Percentiles rank a stretch among this genome's conserved stretches.
These are phyloP conservation scores for Mortierella sp. DNA, from an alignment of 371 early-diverging fungal genomes.

Conservation along the genomic window DNA sequence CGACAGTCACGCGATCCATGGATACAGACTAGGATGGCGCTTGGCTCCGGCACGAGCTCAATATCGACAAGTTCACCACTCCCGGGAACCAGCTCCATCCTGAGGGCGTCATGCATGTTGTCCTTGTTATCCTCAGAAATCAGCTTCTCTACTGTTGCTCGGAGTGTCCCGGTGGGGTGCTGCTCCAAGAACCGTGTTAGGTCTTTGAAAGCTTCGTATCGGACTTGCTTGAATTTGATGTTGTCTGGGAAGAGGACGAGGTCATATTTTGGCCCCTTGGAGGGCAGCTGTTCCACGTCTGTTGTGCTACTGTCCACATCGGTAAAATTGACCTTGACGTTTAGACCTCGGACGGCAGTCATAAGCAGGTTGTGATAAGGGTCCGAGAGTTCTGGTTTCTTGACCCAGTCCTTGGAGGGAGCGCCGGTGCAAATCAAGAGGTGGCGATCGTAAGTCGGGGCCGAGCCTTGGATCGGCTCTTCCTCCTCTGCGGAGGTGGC, in stretches of 20 bases:
- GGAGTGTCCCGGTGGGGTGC: conserved; percentile 33
- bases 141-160: conserved; percentile 17
- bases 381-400: conserved; percentile 50
- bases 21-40: conserved; percentile 44
- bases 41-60: conserved; percentile 29
- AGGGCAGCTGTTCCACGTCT: conserved; percentile 4
- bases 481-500: conserved; percentile 13
- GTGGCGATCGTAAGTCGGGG: conserved; percentile 39
- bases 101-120: background rate
- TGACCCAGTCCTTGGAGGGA: conserved; percentile 26
- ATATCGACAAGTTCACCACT: conserved; percentile 30
- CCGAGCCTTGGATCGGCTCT: conserved; percentile 44
- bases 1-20: conserved; percentile 51
- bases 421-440: conserved; percentile 43
- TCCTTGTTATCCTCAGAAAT: conserved; percentile 4
- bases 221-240: conserved; percentile 25
- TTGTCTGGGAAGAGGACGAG: conserved; percentile 50
- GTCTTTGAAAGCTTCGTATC: conserved; percentile 41
- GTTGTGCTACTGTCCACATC: conserved; percentile 11
- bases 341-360: conserved; percentile 39
- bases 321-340: conserved; percentile 42
- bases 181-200: conserved; percentile 31
- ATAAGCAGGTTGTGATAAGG: conserved; percentile 37
- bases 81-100: conserved; percentile 38
- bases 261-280: conserved; percentile 41